Conservation (phyloP, 352 stramenopile species). For the Pythium coloratum region DNA sequence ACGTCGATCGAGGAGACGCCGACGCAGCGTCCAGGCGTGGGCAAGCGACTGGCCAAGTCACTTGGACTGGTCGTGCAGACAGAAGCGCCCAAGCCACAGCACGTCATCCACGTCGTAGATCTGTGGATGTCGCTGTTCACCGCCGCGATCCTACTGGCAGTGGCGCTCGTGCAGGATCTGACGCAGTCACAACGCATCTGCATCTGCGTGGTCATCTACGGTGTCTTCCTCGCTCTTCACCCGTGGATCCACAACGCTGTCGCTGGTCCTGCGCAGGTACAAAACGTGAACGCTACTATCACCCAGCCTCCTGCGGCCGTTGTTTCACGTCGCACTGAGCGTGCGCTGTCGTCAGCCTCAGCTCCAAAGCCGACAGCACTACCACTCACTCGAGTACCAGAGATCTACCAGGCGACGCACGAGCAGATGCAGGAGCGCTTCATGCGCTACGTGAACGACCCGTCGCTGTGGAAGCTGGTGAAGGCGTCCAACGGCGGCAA, state of each 20-base stretch:
- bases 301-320: not conserved
- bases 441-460: constrained; percentile 38
- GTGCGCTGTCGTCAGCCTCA: not conserved
- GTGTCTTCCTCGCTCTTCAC: constrained; percentile 53
- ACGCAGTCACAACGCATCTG: constrained; percentile 45
- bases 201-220: constrained; percentile 48
- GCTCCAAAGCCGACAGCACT: not conserved
- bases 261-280: not conserved
- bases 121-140: constrained; percentile 62
- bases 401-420: constrained; percentile 32
- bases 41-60: constrained; percentile 8
- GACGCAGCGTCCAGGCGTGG: not conserved
- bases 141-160: constrained; percentile 45
- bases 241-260: constrained; percentile 45
- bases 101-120: constrained; percentile 39
- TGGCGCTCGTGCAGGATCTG: constrained; percentile 43
- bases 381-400: constrained; percentile 19
- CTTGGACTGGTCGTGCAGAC: constrained; percentile 17
- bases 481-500: constrained; percentile 32
- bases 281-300: not conserved
- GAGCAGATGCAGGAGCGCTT: constrained; percentile 25
- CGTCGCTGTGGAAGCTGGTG: constrained; percentile 43
- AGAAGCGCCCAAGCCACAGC: constrained; percentile 12
- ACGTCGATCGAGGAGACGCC: constrained; percentile 8
- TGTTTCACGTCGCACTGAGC: not conserved